phyloP scores from a whole-genome alignment of 1,284 basidiomycete genomes.

The Cutaneotrichosporon cutaneum region DNA sequence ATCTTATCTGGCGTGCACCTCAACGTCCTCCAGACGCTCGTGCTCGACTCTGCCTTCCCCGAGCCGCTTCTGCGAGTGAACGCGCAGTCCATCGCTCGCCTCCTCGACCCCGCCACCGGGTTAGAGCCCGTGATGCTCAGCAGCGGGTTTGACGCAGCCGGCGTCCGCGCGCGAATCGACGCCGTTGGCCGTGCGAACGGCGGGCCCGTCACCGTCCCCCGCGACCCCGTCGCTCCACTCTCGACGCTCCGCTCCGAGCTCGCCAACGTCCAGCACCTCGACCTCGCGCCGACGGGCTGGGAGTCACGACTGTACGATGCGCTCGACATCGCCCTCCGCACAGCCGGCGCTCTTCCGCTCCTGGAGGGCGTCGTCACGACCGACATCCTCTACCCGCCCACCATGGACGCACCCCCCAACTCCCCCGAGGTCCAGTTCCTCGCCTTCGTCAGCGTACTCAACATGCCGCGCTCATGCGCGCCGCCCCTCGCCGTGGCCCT shows the following conservation, averaged over 20 bases:
- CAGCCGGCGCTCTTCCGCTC: slow-evolving; percentile 17
- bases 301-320: slow-evolving; percentile 20
- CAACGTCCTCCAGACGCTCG: slow-evolving; percentile 46
- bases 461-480: slow-evolving; percentile 10
- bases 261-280: slow-evolving; percentile 25
- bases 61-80: slow-evolving; percentile 38
- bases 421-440: slow-evolving; percentile 19
- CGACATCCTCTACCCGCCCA: slow-evolving; percentile 24
- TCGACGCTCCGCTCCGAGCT: slow-evolving; percentile 25
- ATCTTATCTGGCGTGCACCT: slow-evolving; percentile 45
- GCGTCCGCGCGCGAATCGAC: slow-evolving; percentile 31
- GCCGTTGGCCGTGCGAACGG: slow-evolving; percentile 19
- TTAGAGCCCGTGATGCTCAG: slow-evolving; percentile 39
- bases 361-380: slow-evolving; percentile 16
- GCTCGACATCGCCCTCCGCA: slow-evolving; percentile 13
- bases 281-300: slow-evolving; percentile 26
- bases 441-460: slow-evolving; percentile 14
- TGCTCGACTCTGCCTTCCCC: slow-evolving; percentile 43
- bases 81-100: slow-evolving; percentile 25
- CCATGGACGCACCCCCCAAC: slow-evolving; percentile 8
- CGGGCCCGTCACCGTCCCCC: slow-evolving; percentile 5
- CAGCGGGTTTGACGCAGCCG: slow-evolving; percentile 38
- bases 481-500: slow-evolving; percentile 16
- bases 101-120: slow-evolving; percentile 36
- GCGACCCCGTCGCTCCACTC: slow-evolving; percentile 1